Evolutionary conservation across 805 yeast species (phyloP), one percentile per base, ranked within the genome.

Genomic region (Cyberlindnera euphorbiiphila): DNA sequence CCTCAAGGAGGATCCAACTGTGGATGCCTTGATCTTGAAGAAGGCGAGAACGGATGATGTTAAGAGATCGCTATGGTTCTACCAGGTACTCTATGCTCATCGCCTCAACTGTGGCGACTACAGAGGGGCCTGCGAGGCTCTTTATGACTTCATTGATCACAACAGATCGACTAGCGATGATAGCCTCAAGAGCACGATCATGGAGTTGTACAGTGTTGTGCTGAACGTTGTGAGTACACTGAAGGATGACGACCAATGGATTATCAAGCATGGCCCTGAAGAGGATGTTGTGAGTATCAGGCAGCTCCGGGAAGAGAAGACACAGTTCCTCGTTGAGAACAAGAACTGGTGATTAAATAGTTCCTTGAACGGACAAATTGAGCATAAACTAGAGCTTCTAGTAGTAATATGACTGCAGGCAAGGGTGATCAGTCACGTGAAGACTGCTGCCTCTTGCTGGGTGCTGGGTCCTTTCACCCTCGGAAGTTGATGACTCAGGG

Each of bases 31-130:
- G 28, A 54, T 78, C 27, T 61, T 50, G 22, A 32, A 44, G 18
- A 44, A 47, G 19, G 64, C 65, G 4, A 37, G 47, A 19, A 47
- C 49, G 3, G 51, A 53, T 7, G 66, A 60, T 30, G 30, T 58
- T n/a, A 45, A 42, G 25, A 52, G 54, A 32, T 52, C 66, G 3
- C 50, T 72, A 23, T 69, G 66, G 32, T 66, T 70, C 47, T 74
- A 69, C 59, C 65, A 75, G 44, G 64, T 76, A 13, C 59, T 73
- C 31, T 75, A 74, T 46, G 56, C 78, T 0, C 69, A 78, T 66
- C 62, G 79, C 41, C 51, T 71, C 25, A 64, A 63, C 34, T 66
- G 68, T 24, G 76, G 73, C 5, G 72, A 78, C 52, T 67, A 54
- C 38, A 61, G 82, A 38, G 76, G 76, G 15, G 66, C 74, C 2